A percentile compares a stretch with the other conserved stretches of the same genome.
Conservation (phyloP, 176 grass and related monocot genomes). For the Luzula sylvatica region DNA sequence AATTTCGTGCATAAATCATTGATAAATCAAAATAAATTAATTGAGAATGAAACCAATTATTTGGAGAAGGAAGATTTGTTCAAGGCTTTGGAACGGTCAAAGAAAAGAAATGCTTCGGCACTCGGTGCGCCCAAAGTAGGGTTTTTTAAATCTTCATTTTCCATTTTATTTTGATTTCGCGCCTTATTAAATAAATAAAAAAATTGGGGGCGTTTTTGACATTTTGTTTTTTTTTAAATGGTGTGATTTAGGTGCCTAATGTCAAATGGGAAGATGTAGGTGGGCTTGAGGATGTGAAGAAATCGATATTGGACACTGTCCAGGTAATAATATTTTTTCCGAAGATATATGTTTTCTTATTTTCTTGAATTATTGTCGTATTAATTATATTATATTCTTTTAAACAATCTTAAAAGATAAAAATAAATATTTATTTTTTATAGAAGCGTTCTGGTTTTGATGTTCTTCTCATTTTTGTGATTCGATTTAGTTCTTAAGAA, state of each 20-base stretch:
- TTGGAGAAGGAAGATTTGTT: slow-evolving; percentile 57
- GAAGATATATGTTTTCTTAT: too few relatives aligned
- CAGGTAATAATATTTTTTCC: slow-evolving; percentile 50
- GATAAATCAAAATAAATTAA: slow-evolving; percentile 15
- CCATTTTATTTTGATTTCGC: slow-evolving; percentile 14
- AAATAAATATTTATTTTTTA: too few relatives aligned
- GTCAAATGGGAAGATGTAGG: slow-evolving; percentile 98
- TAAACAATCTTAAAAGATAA: too few relatives aligned
- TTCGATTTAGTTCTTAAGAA: too few relatives aligned
- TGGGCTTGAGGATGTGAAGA: slow-evolving; percentile 99
- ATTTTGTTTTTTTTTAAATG: neutral
- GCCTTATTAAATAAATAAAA: neutral
- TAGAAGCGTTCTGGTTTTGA: too few relatives aligned
- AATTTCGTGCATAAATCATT: slow-evolving; percentile 52
- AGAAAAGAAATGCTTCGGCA: slow-evolving; percentile 91
- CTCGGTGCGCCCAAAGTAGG: slow-evolving; percentile 87
- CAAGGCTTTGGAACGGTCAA: slow-evolving; percentile 62
- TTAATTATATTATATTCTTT: too few relatives aligned
- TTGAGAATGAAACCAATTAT: slow-evolving; percentile 17
- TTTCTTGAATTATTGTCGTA: too few relatives aligned
- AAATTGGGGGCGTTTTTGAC: neutral
- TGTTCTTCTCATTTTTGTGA: too few relatives aligned
- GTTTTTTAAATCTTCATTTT: slow-evolving; percentile 15
- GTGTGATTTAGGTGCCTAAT: slow-evolving; percentile 70
- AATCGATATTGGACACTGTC: slow-evolving; percentile 92